Conservation (phyloP, 345 rosid species). For the Aurinia saxatilis region DNA sequence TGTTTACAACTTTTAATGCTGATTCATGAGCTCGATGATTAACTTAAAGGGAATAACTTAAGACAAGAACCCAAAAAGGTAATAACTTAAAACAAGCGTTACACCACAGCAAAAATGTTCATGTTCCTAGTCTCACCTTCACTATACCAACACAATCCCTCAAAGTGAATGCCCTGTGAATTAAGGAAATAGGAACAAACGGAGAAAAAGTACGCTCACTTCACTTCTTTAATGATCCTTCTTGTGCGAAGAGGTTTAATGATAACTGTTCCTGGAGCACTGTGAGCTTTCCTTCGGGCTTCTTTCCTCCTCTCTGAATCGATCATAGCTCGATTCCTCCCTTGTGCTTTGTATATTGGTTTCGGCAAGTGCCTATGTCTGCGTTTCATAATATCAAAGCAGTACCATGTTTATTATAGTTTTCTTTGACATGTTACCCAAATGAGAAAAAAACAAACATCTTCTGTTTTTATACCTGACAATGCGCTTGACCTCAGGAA, state of each 20-base stretch:
- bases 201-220: conserved; percentile 30
- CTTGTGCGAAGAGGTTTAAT: conserved; percentile 51
- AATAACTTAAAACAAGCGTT: background rate
- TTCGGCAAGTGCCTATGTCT: conserved; percentile 93
- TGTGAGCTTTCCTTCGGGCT: conserved; percentile 79
- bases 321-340: conserved; percentile 35
- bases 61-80: background rate
- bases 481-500: conserved; percentile 84
- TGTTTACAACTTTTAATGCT: too few species aligned
- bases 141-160: background rate
- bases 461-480: conserved; percentile 44
- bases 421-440: background rate
- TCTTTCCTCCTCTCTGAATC: conserved; percentile 75
- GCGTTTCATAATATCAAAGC: conserved; percentile 28
- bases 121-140: conserved; percentile 1
- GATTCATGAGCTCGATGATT: background rate
- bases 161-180: background rate
- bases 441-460: background rate
- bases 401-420: background rate
- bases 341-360: conserved; percentile 66
- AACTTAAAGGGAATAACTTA: too few species aligned
- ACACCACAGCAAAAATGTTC: conserved; percentile 6
- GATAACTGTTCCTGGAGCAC: conserved; percentile 68
- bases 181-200: background rate
- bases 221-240: conserved; percentile 73